Evolutionary conservation across 306 rosid species (phyloP).

Genomic region (Erythrophleum fordii): DNA sequence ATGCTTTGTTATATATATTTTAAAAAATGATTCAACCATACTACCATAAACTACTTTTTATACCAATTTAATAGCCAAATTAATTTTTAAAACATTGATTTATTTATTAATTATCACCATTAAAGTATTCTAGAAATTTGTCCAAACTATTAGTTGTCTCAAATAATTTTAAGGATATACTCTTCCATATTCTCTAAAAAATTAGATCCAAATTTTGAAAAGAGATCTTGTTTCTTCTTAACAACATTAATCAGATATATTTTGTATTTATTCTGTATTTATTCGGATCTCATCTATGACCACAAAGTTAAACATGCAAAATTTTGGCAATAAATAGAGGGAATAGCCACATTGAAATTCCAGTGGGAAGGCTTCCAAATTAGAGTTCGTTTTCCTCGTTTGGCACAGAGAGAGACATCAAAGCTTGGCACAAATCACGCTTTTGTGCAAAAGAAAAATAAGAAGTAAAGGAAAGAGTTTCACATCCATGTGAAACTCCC

Average conservation of each 20-base stretch:
- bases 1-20: no score
- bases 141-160: no score
- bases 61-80: no score
- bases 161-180: background rate
- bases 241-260: no score
- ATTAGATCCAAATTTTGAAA: background rate
- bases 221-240: no score
- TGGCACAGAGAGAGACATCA: background rate
- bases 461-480: background rate
- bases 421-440: conserved; percentile 39
- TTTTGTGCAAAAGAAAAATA: background rate
- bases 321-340: conserved; percentile 22
- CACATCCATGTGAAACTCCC: conserved; percentile 51
- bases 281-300: no score
- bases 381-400: conserved; percentile 33
- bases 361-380: conserved; percentile 16
- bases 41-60: no score
- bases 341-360: conserved; percentile 14
- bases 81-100: no score
- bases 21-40: no score
- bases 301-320: background rate
- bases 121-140: no score
- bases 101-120: no score
- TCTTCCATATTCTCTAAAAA: background rate
- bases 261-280: no score